These are phyloP conservation scores for Tylopilus sp. DNA, from an alignment of 768 basidiomycete genomes.

Conservation along the genomic window DNA sequence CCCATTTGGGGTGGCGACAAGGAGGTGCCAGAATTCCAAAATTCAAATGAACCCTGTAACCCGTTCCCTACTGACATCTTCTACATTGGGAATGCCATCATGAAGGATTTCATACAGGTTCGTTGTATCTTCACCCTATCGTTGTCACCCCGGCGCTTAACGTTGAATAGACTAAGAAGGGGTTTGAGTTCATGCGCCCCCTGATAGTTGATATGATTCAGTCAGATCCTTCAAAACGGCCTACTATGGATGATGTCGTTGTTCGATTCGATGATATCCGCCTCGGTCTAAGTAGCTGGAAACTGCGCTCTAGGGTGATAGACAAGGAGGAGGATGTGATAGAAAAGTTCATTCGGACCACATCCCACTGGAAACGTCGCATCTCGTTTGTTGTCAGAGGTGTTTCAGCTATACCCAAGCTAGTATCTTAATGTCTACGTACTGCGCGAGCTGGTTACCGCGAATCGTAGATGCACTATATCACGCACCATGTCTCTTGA, in stretches of 20 bases:
- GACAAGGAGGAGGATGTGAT: background rate
- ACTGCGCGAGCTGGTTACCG: no score
- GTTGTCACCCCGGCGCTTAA: no score
- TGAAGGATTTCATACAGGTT: slow-evolving; percentile 32
- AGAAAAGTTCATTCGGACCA: background rate
- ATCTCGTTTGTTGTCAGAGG: background rate
- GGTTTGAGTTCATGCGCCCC: slow-evolving; percentile 28
- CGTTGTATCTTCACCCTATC: no score
- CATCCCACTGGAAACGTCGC: background rate
- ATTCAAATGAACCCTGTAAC: slow-evolving; percentile 23
- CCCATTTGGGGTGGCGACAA: slow-evolving; percentile 41
- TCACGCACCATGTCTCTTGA: no score
- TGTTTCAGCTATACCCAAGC: background rate
- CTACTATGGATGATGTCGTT: background rate
- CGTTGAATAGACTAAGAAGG: background rate
- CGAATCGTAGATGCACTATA: no score
- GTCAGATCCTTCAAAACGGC: slow-evolving; percentile 26
- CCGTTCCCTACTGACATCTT: slow-evolving; percentile 46
- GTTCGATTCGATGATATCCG: background rate
- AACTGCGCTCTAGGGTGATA: background rate
- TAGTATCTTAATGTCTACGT: no score
- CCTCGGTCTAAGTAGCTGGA: background rate
- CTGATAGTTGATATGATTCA: slow-evolving; percentile 39
- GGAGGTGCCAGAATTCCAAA: slow-evolving; percentile 38
- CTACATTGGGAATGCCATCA: slow-evolving; percentile 36